Evolutionary conservation across 1,284 basidiomycete genomes (phyloP), one percentile per base, ranked within the genome.

Genomic region (Mycosarcoma mackinlayi): DNA sequence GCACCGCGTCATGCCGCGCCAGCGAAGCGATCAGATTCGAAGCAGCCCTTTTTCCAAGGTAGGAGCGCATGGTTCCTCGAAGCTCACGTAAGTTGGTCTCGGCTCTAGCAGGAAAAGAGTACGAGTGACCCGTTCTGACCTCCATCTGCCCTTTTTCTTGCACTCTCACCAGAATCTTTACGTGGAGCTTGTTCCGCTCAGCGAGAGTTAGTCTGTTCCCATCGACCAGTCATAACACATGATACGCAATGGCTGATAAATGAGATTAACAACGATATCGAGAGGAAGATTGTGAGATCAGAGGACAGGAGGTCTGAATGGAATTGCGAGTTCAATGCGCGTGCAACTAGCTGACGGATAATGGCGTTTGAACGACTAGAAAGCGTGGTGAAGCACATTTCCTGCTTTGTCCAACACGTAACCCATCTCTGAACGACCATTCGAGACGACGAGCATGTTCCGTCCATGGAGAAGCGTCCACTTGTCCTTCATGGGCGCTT

Each of bases 21-120:
- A 3, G 14, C 30, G 25, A 41, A 34, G 16, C 40, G 13, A 1
- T 28, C 30, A 21, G 25, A 21, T 8, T 21, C 33, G 4, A 58
- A 44, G 11, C 40, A 45, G 50, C 63, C 63, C 0, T 55, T 13
- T 4, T 71, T 71, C 48, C 62, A 65, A 34, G 62, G 68, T 6
- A 58, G 55, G 24, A 71, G 68, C 35, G 46, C 46, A 3, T 71
- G 68, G 68, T 66, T 71, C 55, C 46, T 71, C 9, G 68, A 71
- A 46, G 68, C 68, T 38, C 68, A 71, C 19, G 62, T 65, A 44
- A 65, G 62, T 56, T 13, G 14, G 21, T 18, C 16, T 16, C 25
- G 38, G 6, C 14, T 39, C 28, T 13, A 30, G 7, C n/a, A n/a
- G n/a, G n/a, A n/a, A n/a, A n/a, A n/a, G 13, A 30, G 7, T 30